Percentiles rank a stretch among this genome's conserved stretches.
phyloP scores from a whole-genome alignment of 441 rosid species.

The Codiaeum variegatum region DNA sequence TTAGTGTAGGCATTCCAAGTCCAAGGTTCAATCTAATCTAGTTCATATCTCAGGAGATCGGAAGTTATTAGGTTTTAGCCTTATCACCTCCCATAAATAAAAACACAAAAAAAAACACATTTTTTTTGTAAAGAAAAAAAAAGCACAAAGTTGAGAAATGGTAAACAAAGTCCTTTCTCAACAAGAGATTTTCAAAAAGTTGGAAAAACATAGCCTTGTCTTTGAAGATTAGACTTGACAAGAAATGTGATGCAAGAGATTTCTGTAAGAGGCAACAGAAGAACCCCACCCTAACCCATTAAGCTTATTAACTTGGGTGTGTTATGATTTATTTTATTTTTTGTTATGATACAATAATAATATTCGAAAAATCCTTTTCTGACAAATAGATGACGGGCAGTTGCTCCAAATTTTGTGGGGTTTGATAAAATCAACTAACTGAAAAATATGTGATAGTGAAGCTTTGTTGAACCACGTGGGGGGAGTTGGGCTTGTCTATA shows the following conservation, averaged over 20 bases:
- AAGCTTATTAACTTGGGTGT: not conserved
- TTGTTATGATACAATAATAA: not conserved
- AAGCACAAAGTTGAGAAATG: not conserved
- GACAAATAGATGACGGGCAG: not conserved
- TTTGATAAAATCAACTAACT: not conserved
- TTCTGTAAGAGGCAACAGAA: not conserved
- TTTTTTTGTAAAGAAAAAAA: no score
- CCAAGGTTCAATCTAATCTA: no score
- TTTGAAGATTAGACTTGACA: not conserved
- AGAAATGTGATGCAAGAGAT: not conserved
- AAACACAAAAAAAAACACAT: no score
- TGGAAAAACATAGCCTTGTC: not conserved
- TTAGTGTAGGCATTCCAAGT: no score
- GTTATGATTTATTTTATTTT: not conserved
- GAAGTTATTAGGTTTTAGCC: no score
- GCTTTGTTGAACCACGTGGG: not conserved
- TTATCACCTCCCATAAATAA: no score
- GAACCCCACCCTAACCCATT: not conserved
- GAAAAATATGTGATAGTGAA: not conserved
- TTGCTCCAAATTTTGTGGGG: conserved; percentile 13
- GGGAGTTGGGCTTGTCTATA: not conserved
- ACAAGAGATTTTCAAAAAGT: not conserved
- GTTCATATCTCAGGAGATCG: no score
- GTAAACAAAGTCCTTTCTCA: not conserved
- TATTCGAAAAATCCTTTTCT: not conserved